Evolutionary conservation across 345 rosid genomes (phyloP).

Genomic region (Jatropha curcas): DNA sequence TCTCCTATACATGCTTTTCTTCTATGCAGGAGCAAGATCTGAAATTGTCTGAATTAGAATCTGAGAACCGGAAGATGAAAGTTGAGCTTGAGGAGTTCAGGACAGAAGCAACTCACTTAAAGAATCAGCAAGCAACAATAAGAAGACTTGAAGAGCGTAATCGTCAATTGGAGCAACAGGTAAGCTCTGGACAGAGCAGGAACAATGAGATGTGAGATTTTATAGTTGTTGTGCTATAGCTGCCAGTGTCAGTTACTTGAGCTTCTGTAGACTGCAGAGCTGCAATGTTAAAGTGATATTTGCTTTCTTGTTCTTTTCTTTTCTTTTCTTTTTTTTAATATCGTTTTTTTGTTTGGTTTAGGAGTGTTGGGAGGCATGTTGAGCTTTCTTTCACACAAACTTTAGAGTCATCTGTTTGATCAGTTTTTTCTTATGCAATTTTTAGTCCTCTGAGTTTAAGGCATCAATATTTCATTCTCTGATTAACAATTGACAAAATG

Average conservation of each 20-base stretch:
- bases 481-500: not conserved
- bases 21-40: slow-evolving; percentile 86
- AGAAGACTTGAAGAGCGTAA: slow-evolving; percentile 98
- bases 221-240: not conserved
- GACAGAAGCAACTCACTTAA: slow-evolving; percentile 91
- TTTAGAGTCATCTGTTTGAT: not conserved
- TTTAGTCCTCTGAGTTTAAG: not conserved
- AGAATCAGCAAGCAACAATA: slow-evolving; percentile 98
- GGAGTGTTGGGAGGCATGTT: not conserved
- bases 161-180: slow-evolving; percentile 98
- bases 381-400: not conserved
- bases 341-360: not conserved
- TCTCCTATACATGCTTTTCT: slow-evolving; percentile 5
- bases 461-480: not conserved
- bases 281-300: not conserved
- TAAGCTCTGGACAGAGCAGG: slow-evolving; percentile 24
- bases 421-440: not conserved
- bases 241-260: not conserved
- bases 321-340: too few species aligned
- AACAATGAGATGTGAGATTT: not conserved
- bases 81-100: slow-evolving; percentile 94
- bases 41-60: slow-evolving; percentile 79
- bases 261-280: not conserved
- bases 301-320: too few species aligned
- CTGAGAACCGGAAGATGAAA: slow-evolving; percentile 96